These are phyloP conservation scores for Tricholoma terreum DNA, from an alignment of 768 basidiomycete species.

Conservation along the genomic window DNA sequence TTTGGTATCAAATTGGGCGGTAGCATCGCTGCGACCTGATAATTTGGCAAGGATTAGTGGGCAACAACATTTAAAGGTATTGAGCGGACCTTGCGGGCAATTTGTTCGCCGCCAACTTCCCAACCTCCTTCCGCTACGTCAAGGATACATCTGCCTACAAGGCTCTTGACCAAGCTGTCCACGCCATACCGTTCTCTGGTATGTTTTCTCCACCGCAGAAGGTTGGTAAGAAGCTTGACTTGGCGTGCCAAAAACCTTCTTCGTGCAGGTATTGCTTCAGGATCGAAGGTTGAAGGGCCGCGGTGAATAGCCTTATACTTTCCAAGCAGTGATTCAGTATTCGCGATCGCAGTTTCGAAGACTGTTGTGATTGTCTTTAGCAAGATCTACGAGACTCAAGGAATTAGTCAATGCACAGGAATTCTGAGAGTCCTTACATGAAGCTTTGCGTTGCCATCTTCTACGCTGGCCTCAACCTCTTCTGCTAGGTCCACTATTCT, in stretches of 20 bases:
- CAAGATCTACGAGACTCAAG: constrained; percentile 42
- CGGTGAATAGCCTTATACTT: constrained; percentile 42
- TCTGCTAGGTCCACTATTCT: constrained; percentile 73
- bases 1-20: constrained; percentile 32
- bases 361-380: constrained; percentile 48
- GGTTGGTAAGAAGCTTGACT: constrained; percentile 69
- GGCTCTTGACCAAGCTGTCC: constrained; percentile 48
- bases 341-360: constrained; percentile 57
- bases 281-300: constrained; percentile 58
- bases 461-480: constrained; percentile 75
- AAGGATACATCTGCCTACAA: constrained; percentile 59
- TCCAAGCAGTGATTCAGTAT: constrained; percentile 46
- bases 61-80: constrained; percentile 5
- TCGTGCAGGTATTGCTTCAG: constrained; percentile 70
- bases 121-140: constrained; percentile 73
- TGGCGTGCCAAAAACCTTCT: constrained; percentile 63
- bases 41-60: background rate
- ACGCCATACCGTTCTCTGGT: constrained; percentile 57
- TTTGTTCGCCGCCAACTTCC: constrained; percentile 81
- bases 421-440: constrained; percentile 43
- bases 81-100: constrained; percentile 52
- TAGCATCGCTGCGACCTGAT: constrained; percentile 35
- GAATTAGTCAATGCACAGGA: background rate
- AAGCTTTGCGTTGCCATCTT: constrained; percentile 57
- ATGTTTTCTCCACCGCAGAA: constrained; percentile 76